Evolutionary conservation across 441 rosid genomes (phyloP), one percentile per base, ranked within the genome.

Genomic region (Flueggea neowawraea): DNA sequence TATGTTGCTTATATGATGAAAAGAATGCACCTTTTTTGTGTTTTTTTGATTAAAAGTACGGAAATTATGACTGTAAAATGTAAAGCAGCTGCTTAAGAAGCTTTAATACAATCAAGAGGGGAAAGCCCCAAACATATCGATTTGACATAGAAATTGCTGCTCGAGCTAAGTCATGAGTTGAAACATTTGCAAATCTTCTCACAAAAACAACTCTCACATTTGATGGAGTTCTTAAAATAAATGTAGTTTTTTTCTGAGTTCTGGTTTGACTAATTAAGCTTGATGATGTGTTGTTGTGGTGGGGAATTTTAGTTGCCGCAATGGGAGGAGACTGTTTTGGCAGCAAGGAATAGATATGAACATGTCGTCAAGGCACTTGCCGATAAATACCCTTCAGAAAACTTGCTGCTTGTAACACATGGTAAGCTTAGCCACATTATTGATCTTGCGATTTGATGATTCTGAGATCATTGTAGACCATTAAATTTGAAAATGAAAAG

Each of bases 371-470:
- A 75, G 58, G 79, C 87, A 4, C 95, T 91, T 6, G 91, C 96
- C 0, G 89, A 91, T 79, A 88, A 78, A 72, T 89, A 85, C 81
- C 97, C 98, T 52, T 61, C 73, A 32, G 97, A 95, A 65, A 91
- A 95, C 73, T 68, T 95, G 84, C 84, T 95, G 64, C 78, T 95
- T 52, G 92, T 95, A 69, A 85, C 99, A 2, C 99, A 91, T 53
- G 98, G 99, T 89, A 80, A 75, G 63, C 57, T 55, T 55, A 28
- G 54, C 57, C 48, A 7, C 28, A 22, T 22, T 22, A 22, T 22
- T 22, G 28, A 22, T 22, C 28, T 22, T 53, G 1, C 58, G 51
- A 6, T 52, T 22, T 4, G 14, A 17, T 17, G 10, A 10, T 43
- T 57, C 31, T 58, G 6, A 5, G 28, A 9, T 58, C 28, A 22